A percentile compares a stretch with the other conserved stretches of the same genome.
Conservation (phyloP, 2,329 filamentous ascomycete species). For the Cephalotrichum gorgonifer region DNA sequence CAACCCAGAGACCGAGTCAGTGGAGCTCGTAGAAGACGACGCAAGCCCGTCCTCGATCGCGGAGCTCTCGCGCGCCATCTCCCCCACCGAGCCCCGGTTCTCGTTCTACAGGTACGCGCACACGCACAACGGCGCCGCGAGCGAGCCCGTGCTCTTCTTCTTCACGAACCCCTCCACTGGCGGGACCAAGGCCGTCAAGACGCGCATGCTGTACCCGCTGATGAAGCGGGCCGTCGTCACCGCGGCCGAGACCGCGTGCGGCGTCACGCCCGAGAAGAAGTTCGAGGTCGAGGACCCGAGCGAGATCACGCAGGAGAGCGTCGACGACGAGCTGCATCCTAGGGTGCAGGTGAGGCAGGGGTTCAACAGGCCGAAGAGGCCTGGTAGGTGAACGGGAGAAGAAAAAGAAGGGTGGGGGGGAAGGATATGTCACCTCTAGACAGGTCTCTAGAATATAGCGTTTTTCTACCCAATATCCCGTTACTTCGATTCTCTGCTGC, state of each 20-base stretch:
- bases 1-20: slow-evolving; percentile 57
- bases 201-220: slow-evolving; percentile 74
- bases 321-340: slow-evolving; percentile 59
- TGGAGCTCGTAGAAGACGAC: slow-evolving; percentile 51
- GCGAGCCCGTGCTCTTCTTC: slow-evolving; percentile 62
- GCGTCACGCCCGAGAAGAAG: slow-evolving; percentile 58
- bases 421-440: neutral
- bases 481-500: no score
- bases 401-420: neutral
- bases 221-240: slow-evolving; percentile 57
- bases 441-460: neutral
- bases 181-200: slow-evolving; percentile 61
- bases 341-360: slow-evolving; percentile 54
- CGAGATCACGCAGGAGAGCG: slow-evolving; percentile 58
- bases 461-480: no score
- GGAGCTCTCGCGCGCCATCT: slow-evolving; percentile 51
- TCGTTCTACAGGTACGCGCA: slow-evolving; percentile 64
- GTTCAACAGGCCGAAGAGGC: slow-evolving; percentile 71
- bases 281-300: slow-evolving; percentile 57
- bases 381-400: slow-evolving; percentile 46
- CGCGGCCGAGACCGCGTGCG: slow-evolving; percentile 56
- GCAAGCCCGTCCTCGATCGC: slow-evolving; percentile 42
- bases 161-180: slow-evolving; percentile 66
- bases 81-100: slow-evolving; percentile 60
- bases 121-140: slow-evolving; percentile 38